Base-by-base conservation (phyloP, 148 eudicot genomes). In the Talinum fruticosum region DNA sequence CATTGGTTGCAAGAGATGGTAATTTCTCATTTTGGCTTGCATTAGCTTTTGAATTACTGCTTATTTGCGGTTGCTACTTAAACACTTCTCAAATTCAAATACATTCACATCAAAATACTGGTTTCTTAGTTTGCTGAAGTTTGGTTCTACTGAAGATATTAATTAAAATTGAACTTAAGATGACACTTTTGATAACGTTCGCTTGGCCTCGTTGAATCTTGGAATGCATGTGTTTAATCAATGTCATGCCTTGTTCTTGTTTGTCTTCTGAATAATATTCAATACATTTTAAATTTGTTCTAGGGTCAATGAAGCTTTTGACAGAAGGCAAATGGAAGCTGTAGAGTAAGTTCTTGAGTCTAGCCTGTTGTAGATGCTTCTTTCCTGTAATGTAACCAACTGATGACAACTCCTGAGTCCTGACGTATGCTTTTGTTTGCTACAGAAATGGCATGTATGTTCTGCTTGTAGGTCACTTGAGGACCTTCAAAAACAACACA, bases 291-390 rank as follows among this genome's bases (percentile, higher is more conserved):
- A 21, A 36, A n/a, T 57, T 21, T 78, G 23, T 76, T 24, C 33
- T 73, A 95, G 98, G 98, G 80, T 91, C 53, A 92, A 92, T 57
- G 98, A 91, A 73, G 79, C 85, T 76, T 85, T 86, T 83, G 98
- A 95, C 66, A 79, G 85, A 29, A 88, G 83, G 91, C 96, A 95
- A 84, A 87, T 90, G 91, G 96, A 84, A 81, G 84, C 76, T 29
- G 80, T 95, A 71, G 69, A 77, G 98, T 92, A 87, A 85, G 91
- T 78, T 76, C 68, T 64, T 76, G 24, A n/a, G 65, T 71, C 33
- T 45, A 28, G 15, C 32, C 36, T 57, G n/a, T 26, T 64, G 72
- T 45, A 19, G 72, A 5, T 69, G 54, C 16, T 33, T 59, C 4
- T 30, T 2, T 70, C 10, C 1, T 21, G 29, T 23, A 13, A 21